Evolutionary conservation across 208 protist species (phyloP).

Genomic region (Acanthamoeba healyi): DNA sequence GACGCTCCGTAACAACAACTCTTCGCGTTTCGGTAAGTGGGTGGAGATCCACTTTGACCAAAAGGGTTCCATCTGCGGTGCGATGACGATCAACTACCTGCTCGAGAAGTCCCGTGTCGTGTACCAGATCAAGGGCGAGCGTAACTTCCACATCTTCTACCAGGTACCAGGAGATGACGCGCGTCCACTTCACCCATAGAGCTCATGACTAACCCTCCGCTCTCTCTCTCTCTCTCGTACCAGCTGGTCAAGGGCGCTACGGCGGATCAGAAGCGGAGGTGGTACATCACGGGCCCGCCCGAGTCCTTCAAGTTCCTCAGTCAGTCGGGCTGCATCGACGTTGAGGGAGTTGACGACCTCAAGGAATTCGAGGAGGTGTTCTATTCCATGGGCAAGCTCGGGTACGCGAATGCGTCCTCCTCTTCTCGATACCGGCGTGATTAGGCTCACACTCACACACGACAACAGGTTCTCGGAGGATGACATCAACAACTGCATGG

Average conservation of each 20-base stretch:
- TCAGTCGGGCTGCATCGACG: constrained; percentile 88
- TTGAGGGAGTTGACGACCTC: constrained; percentile 93
- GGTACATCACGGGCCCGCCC: constrained; percentile 53
- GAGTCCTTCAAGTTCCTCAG: constrained; percentile 94
- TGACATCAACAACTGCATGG: constrained; percentile 83
- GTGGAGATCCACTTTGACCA: constrained; percentile 88
- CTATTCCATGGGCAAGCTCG: constrained; percentile 3
- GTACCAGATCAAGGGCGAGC: constrained; percentile 44
- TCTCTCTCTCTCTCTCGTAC: neutral
- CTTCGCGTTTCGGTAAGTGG: constrained; percentile 89
- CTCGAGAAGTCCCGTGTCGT: constrained; percentile 76
- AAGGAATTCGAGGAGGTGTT: constrained; percentile 91
- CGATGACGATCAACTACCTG: constrained; percentile 77
- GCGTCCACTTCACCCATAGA: no score
- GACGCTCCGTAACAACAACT: constrained; percentile 90
- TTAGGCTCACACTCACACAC: constrained; percentile 85
- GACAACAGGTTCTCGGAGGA: constrained; percentile 81
- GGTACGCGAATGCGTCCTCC: neutral
- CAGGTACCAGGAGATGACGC: no score
- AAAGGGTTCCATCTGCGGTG: constrained; percentile 84
- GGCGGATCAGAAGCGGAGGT: constrained; percentile 85
- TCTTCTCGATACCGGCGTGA: neutral
- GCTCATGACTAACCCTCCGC: no score
- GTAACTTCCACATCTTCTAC: constrained; percentile 40
- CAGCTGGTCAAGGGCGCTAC: neutral